Evolutionary conservation across 2,329 filamentous ascomycete species (phyloP), one percentile per base, ranked within the genome.

Genomic region (Aspergillus quadrilineatus): DNA sequence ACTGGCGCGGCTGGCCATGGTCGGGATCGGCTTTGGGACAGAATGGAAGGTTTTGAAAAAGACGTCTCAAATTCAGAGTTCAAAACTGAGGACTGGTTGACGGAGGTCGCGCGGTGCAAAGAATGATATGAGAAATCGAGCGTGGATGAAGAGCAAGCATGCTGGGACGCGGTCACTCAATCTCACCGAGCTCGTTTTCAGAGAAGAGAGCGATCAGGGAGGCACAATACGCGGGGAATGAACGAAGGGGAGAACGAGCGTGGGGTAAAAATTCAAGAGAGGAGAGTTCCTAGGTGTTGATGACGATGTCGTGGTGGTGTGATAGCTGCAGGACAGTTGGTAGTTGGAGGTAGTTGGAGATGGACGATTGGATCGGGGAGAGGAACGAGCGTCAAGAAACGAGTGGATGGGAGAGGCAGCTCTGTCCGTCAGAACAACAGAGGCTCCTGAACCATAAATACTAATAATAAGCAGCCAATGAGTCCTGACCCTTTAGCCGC

Each of bases 91-190:
- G 62, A 60, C 53, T 52, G 51, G 66, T 57, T 61, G 60, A 67
- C 50, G 67, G 68, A 60, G 69, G 65, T 67, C 66, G 68, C 59
- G 61, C 62, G 45, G 62, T 59, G 54, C 63, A 61, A 61, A 64
- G 59, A 57, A 62, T 42, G 28, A 58, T 67, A 55, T 60, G 56
- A 61, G 63, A 64, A 57, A 66, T 61, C 58, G 65, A 60, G 59
- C 61, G 64, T 50, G 50, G 58, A 62, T 68, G 68, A 66, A 64
- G 65, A 71, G 61, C 57, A 65, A 66, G 69, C 70, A 73, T 73
- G 69, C 70, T 73, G 70, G 65, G 68, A 65, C 63, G 65, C 63
- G 65, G 58, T 67, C 58, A 59, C 58, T 56, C 61, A 54, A 42
- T 42, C 36, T 41, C 50, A 43, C 36, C 43, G 26, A 54, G 22